These are phyloP conservation scores for Zea mays DNA, from an alignment of 176 grass and related monocot species.

Conservation along the genomic window DNA sequence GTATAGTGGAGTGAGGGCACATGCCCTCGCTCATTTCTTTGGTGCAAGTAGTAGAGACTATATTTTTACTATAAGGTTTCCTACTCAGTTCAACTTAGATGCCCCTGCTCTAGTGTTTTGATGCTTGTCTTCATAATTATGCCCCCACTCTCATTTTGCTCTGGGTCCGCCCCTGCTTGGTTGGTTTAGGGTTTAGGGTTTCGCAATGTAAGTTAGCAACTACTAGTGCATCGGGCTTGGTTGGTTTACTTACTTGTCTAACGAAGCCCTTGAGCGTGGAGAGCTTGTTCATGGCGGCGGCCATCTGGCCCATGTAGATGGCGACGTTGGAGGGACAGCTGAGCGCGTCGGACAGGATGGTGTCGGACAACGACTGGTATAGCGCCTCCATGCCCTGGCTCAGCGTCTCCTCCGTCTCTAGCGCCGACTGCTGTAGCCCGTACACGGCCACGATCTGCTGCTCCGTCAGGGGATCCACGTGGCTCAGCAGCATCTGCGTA, in stretches of 20 bases:
- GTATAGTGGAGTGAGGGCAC: too few species aligned
- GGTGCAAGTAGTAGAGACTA: too few species aligned
- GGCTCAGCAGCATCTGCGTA: slow-evolving; percentile 61
- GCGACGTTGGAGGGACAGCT: slow-evolving; percentile 77
- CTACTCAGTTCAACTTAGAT: too few species aligned
- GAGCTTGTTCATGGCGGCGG: slow-evolving; percentile 79
- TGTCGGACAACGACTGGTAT: slow-evolving; percentile 78
- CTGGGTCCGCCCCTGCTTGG: too few species aligned
- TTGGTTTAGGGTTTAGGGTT: too few species aligned
- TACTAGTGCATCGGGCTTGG: too few species aligned
- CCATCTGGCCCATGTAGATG: slow-evolving; percentile 93
- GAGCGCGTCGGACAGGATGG: slow-evolving; percentile 71
- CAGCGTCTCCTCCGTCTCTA: slow-evolving; percentile 84
- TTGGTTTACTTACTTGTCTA: slow-evolving; percentile 53
- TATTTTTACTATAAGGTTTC: too few species aligned
- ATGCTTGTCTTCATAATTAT: too few species aligned
- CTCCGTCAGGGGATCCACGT: slow-evolving; percentile 81
- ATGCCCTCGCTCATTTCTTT: too few species aligned
- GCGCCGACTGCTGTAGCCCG: slow-evolving; percentile 77
- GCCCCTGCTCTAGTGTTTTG: too few species aligned
- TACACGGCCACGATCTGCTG: slow-evolving; percentile 82
- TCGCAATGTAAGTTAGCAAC: too few species aligned
- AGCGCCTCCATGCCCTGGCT: slow-evolving; percentile 83
- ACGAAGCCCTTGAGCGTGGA: slow-evolving; percentile 76
- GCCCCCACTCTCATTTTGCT: too few species aligned